These are phyloP conservation scores for Kwoniella dendrophila DNA, from an alignment of 768 basidiomycete species.

Conservation along the genomic window DNA sequence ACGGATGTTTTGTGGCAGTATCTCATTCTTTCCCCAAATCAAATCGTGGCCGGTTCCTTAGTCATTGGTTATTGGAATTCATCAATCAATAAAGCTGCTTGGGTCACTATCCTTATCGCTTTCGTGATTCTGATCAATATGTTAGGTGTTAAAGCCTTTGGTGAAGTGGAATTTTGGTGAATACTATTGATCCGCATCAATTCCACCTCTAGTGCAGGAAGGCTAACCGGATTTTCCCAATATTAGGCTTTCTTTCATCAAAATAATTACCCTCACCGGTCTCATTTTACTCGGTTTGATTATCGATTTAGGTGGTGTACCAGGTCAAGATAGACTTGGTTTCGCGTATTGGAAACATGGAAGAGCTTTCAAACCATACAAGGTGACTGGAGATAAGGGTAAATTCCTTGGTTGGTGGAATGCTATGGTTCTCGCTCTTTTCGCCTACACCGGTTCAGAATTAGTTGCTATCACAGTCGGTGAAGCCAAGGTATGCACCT, in stretches of 20 bases:
- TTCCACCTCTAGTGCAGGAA: not conserved
- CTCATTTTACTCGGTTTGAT: conserved; percentile 46
- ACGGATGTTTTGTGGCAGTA: conserved; percentile 29
- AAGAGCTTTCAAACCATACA: conserved; percentile 29
- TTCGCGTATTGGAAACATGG: conserved; percentile 53
- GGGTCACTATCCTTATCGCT: conserved; percentile 32
- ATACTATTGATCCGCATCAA: not conserved
- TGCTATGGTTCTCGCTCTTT: conserved; percentile 30
- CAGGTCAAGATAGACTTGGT: conserved; percentile 62
- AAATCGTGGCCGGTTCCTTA: conserved; percentile 45
- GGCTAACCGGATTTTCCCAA: not conserved
- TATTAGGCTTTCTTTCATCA: conserved; percentile 23
- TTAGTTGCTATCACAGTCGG: conserved; percentile 22
- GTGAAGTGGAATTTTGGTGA: conserved; percentile 19
- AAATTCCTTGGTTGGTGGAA: conserved; percentile 36
- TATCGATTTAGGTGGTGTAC: conserved; percentile 61
- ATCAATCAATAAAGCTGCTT: conserved; percentile 20
- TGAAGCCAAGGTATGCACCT: conserved; percentile 29
- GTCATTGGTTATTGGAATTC: conserved; percentile 34
- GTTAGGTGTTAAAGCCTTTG: conserved; percentile 35
- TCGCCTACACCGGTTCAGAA: conserved; percentile 30
- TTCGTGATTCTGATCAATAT: conserved; percentile 36
- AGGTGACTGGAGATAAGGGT: conserved; percentile 18
- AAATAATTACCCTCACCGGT: conserved; percentile 39
- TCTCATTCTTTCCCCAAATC: conserved; percentile 56